Evolutionary conservation across 495 filamentous ascomycete genomes (phyloP).

Genomic region (Chaetomium tenue): DNA sequence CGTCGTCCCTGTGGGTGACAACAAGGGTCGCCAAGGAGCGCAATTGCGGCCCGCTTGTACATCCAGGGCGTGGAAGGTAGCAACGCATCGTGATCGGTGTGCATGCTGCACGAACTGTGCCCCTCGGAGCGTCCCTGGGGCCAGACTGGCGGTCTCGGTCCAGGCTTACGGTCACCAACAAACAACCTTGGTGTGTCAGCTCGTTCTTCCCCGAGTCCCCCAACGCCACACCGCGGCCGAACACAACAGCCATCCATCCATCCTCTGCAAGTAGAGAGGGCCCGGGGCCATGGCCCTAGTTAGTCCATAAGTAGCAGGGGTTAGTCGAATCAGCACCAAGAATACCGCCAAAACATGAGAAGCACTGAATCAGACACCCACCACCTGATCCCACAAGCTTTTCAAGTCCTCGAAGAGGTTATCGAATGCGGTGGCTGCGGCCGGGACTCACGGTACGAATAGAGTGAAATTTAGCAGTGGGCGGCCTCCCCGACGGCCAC

Average conservation of each 20-base stretch:
- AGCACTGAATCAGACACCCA: no score
- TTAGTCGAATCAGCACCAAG: not conserved
- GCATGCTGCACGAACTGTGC: not conserved
- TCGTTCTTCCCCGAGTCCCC: conserved; percentile 66
- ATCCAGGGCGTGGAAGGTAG: not conserved
- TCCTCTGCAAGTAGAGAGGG: conserved; percentile 72
- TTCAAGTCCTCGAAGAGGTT: conserved; percentile 58
- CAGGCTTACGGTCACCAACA: no score
- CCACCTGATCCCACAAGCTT: no score
- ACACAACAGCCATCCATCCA: conserved; percentile 62
- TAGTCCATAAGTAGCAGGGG: not conserved
- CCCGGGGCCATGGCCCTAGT: conserved; percentile 43
- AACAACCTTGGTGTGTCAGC: no score
- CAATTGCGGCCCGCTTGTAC: conserved; percentile 1
- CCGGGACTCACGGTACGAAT: conserved; percentile 77
- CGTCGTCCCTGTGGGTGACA: no score
- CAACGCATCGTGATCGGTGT: not conserved
- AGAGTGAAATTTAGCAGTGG: conserved; percentile 71
- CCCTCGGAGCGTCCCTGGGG: not conserved
- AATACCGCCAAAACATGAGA: not conserved
- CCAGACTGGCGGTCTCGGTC: no score
- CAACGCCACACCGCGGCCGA: conserved; percentile 82
- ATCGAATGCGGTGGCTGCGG: conserved; percentile 77
- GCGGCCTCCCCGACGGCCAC: conserved; percentile 79
- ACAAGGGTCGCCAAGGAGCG: not conserved